phyloP scores from a whole-genome alignment of 2,329 filamentous ascomycete species.

The Xylariaceae sp. region DNA sequence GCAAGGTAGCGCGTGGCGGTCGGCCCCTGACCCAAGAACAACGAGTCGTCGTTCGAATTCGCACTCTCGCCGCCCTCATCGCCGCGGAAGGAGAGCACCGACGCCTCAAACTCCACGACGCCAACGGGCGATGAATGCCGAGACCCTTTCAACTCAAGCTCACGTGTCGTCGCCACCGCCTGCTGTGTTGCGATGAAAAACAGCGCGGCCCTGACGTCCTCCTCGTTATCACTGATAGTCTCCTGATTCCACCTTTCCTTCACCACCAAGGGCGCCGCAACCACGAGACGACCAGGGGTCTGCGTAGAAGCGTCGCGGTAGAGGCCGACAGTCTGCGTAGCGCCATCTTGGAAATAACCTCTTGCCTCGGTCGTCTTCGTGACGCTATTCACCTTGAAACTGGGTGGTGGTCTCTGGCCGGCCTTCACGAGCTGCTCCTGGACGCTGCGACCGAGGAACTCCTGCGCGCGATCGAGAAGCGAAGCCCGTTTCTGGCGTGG shows the following conservation, averaged over 20 bases:
- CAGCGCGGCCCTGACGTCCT: conserved; percentile 4
- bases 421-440: conserved; percentile 16
- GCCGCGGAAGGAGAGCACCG: neutral
- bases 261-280: too few species aligned
- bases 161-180: too few species aligned
- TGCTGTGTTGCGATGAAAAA: too few species aligned
- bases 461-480: conserved; percentile 16
- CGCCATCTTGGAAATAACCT: neutral
- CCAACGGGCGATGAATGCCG: neutral
- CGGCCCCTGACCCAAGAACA: conserved; percentile 11
- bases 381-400: conserved; percentile 19
- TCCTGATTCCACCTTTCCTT: neutral
- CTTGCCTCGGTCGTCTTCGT: neutral
- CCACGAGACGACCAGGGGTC: neutral
- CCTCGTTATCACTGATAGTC: conserved; percentile 11
- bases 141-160: too few species aligned
- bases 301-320: neutral
- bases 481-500: conserved; percentile 13
- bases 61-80: neutral
- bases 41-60: conserved; percentile 10
- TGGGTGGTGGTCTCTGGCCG: conserved; percentile 9
- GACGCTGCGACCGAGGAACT: conserved; percentile 4
- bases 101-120: neutral
- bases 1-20: neutral
- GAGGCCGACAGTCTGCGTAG: neutral